Evolutionary conservation across 306 rosid genomes (phyloP).

Genomic region (Begonia masoniana): DNA sequence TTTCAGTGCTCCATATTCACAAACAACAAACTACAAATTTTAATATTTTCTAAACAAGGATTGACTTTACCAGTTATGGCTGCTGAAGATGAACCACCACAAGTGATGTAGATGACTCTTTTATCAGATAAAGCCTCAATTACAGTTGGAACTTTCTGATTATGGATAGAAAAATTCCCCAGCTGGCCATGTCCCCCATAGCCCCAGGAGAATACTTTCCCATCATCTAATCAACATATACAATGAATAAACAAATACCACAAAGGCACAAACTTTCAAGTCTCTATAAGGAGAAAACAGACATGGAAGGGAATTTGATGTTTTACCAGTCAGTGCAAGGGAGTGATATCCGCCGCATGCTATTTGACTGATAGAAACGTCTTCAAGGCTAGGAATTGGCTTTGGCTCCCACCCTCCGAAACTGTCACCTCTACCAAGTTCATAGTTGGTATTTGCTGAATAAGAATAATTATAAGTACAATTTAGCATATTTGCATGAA

Average conservation of each 20-base stretch:
- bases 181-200: constrained; percentile 92
- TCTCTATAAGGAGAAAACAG: too few relatives aligned
- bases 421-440: constrained; percentile 89
- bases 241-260: neutral
- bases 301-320: too few relatives aligned
- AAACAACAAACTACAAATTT: constrained; percentile 1
- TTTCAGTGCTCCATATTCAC: neutral
- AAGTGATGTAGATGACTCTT: constrained; percentile 45
- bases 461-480: constrained; percentile 6
- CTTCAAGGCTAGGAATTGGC: constrained; percentile 59
- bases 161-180: constrained; percentile 65
- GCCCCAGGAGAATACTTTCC: constrained; percentile 94
- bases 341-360: constrained; percentile 96
- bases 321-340: constrained; percentile 76
- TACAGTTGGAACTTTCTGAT: constrained; percentile 48
- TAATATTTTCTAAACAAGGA: constrained; percentile 1
- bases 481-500: neutral
- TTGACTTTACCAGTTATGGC: constrained; percentile 57
- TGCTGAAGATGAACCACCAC: constrained; percentile 86
- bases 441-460: constrained; percentile 78
- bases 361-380: constrained; percentile 46
- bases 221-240: constrained; percentile 43
- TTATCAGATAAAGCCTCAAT: constrained; percentile 53
- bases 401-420: constrained; percentile 88
- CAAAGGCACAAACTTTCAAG: neutral